Conservation (phyloP, 192 early-diverging fungal genomes). For the Bifiguratus adelaidae region DNA sequence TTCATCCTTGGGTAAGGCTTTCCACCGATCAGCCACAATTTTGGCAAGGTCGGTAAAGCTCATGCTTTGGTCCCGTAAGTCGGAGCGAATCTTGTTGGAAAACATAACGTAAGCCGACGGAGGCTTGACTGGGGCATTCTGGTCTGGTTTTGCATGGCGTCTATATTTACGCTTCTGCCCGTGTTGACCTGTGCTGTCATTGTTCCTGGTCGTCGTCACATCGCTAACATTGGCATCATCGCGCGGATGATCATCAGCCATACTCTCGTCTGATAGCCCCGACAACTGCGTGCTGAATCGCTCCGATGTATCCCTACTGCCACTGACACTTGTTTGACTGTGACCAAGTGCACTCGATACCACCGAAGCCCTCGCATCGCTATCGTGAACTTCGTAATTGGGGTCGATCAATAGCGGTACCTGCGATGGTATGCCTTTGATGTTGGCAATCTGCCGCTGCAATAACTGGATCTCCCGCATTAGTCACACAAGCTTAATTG, state of each 20-base stretch:
- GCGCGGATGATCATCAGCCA: neutral
- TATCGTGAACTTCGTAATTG: neutral
- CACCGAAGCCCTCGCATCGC: neutral
- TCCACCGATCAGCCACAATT: conserved; percentile 29
- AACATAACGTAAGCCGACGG: conserved; percentile 33
- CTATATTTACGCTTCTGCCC: conserved; percentile 22
- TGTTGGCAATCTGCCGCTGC: conserved; percentile 13
- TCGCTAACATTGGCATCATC: neutral
- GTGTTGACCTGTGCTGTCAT: neutral
- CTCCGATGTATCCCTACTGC: neutral
- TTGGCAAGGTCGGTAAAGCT: conserved; percentile 26
- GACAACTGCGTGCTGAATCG: neutral
- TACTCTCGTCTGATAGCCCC: neutral
- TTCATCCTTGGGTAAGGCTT: conserved; percentile 10
- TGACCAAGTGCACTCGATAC: neutral
- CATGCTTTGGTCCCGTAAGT: conserved; percentile 18
- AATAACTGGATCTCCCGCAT: conserved; percentile 6
- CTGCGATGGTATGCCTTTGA: conserved; percentile 12
- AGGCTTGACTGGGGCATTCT: conserved; percentile 28
- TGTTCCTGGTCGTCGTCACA: neutral
- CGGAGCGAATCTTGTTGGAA: conserved; percentile 19
- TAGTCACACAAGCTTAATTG: neutral
- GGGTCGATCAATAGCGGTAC: conserved; percentile 5
- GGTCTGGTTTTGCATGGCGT: conserved; percentile 27
- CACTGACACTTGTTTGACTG: neutral